Conservation (phyloP, 1,284 basidiomycete species). For the Takashimella tepidaria region DNA sequence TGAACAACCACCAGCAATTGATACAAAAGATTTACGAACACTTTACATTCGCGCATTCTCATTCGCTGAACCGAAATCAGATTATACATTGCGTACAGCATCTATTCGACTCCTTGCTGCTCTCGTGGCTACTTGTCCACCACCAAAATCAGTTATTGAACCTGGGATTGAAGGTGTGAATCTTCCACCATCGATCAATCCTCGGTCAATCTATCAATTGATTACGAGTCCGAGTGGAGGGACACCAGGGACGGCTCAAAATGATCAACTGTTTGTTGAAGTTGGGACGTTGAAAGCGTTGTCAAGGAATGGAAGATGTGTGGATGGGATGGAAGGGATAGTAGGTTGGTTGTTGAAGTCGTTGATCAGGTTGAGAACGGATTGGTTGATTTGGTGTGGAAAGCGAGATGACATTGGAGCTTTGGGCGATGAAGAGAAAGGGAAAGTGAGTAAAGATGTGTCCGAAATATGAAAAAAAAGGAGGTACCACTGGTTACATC, state of each 20-base stretch:
- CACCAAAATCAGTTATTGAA: slow-evolving; percentile 19
- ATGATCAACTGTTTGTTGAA: slow-evolving; percentile 36
- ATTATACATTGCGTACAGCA: slow-evolving; percentile 30
- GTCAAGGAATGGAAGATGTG: slow-evolving; percentile 29
- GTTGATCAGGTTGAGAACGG: slow-evolving; percentile 20
- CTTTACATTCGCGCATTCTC: slow-evolving; percentile 29
- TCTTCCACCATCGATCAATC: slow-evolving; percentile 25
- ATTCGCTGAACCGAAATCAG: slow-evolving; percentile 21
- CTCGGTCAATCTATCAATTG: slow-evolving; percentile 25
- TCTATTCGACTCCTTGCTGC: slow-evolving; percentile 37
- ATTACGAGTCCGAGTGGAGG: slow-evolving; percentile 20
- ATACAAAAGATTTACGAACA: slow-evolving; percentile 20
- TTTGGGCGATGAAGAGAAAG: neutral
- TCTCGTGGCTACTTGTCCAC: slow-evolving; percentile 28
- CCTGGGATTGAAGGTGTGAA: slow-evolving; percentile 7
- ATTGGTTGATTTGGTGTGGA: slow-evolving; percentile 34
- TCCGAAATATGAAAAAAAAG: slow-evolving; percentile 1
- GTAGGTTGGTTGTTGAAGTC: slow-evolving; percentile 32
- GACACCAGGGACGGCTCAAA: slow-evolving; percentile 10
- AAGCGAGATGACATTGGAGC: slow-evolving; percentile 9
- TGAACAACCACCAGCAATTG: slow-evolving; percentile 4
- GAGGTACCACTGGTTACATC: neutral
- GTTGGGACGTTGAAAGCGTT: slow-evolving; percentile 36
- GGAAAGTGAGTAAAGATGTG: slow-evolving; percentile 6
- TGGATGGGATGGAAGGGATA: slow-evolving; percentile 33